These are phyloP conservation scores for Yamadazyma siamensis DNA, from an alignment of 1,139 yeast species.

Conservation along the genomic window DNA sequence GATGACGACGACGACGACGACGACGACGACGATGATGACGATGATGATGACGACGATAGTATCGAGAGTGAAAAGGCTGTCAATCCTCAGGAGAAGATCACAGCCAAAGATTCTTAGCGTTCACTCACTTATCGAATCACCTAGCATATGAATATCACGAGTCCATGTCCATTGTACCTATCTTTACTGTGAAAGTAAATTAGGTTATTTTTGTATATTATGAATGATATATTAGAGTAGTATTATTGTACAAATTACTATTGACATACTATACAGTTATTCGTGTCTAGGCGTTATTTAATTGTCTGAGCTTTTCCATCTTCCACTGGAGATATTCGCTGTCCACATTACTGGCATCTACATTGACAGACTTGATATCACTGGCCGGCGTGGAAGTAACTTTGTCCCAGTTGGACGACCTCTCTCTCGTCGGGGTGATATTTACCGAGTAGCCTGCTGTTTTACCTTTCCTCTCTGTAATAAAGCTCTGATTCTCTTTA, in stretches of 20 bases:
- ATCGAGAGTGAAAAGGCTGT: conserved; percentile 42
- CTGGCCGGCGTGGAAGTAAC: conserved; percentile 16
- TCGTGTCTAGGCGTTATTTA: conserved; percentile 14
- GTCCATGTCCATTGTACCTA: conserved; percentile 2
- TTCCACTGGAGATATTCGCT: conserved; percentile 45
- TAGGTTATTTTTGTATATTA: conserved; percentile 1
- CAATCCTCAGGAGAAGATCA: conserved; percentile 21
- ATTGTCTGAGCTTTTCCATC: conserved; percentile 34
- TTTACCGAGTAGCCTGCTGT: too few relatives aligned
- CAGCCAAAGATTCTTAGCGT: too few relatives aligned
- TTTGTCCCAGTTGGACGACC: conserved; percentile 8
- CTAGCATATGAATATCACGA: conserved; percentile 1
- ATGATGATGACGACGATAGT: conserved; percentile 46
- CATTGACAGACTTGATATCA: conserved; percentile 19
- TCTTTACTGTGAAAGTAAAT: background rate
- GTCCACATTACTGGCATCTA: conserved; percentile 39
- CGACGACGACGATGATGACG: conserved; percentile 40
- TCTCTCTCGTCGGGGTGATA: conserved; percentile 21
- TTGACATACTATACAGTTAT: conserved; percentile 1
- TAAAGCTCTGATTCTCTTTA: conserved; percentile 7
- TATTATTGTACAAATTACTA: conserved; percentile 4
- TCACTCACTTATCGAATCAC: too few relatives aligned
- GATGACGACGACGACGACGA: conserved; percentile 33
- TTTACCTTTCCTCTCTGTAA: too few relatives aligned
- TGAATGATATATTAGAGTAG: conserved; percentile 1